Percentiles rank a stretch among this genome's conserved stretches.
Conservation (phyloP, 805 yeast species). For the Candida alai region DNA sequence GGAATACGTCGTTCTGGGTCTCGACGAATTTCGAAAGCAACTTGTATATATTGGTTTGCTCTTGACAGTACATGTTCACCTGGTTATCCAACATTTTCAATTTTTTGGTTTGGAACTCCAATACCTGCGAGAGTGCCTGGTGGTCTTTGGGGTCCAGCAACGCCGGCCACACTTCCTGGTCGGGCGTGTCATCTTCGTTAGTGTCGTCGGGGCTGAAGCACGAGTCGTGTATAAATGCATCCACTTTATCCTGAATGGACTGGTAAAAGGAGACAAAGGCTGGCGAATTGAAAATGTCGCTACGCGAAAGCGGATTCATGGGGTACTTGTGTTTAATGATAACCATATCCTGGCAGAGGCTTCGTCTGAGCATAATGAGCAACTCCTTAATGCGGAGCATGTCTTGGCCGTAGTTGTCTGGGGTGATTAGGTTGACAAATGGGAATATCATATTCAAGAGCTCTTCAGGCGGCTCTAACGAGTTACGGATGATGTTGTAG, state of each 20-base stretch:
- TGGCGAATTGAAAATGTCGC: constrained; percentile 21
- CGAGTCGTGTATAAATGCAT: constrained; percentile 4
- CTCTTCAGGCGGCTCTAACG: constrained; percentile 22
- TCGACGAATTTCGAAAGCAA: constrained; percentile 13
- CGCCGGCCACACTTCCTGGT: constrained; percentile 2
- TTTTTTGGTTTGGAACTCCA: constrained; percentile 7
- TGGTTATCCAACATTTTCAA: constrained; percentile 13
- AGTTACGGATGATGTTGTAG: constrained; percentile 17
- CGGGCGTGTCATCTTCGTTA: constrained; percentile 4
- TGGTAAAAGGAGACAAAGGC: constrained; percentile 16
- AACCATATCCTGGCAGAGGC: constrained; percentile 30
- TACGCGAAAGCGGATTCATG: constrained; percentile 19
- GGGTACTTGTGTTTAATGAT: constrained; percentile 19
- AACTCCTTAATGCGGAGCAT: constrained; percentile 14
- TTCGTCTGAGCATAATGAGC: constrained; percentile 16
- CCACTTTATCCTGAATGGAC: constrained; percentile 7
- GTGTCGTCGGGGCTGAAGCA: constrained; percentile 4
- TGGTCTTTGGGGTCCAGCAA: background rate
- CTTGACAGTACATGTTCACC: constrained; percentile 10
- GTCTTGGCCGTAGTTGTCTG: constrained; percentile 8
- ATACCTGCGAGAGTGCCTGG: constrained; percentile 3
- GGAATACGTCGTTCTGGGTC: constrained; percentile 16
- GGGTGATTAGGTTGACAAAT: constrained; percentile 16
- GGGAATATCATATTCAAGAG: constrained; percentile 26
- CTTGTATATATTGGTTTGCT: constrained; percentile 12